phyloP scores from a whole-genome alignment of 371 early-diverging fungal genomes.

The Mucor lusitanicus region DNA sequence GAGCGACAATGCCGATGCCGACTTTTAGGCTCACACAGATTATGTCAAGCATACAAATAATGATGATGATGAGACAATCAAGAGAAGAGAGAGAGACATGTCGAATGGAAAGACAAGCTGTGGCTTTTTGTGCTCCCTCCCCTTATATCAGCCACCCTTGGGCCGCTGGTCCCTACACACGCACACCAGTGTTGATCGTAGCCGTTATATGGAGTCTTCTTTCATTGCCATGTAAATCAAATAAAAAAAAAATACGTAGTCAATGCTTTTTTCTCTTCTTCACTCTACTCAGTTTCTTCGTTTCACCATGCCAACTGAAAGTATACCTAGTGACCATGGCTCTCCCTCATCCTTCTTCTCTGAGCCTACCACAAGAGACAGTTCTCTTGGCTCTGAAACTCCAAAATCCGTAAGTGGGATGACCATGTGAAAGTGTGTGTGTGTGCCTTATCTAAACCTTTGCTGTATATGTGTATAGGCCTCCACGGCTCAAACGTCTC shows the following conservation, averaged over 20 bases:
- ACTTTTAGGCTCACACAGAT: too few species aligned
- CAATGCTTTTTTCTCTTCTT: neutral
- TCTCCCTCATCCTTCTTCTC: neutral
- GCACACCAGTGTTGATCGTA: too few species aligned
- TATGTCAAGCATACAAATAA: too few species aligned
- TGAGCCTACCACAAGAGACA: conserved; percentile 8
- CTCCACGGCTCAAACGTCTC: conserved; percentile 15
- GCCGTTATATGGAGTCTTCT: too few species aligned
- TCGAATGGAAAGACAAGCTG: neutral
- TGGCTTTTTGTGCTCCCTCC: neutral
- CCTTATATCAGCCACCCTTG: too few species aligned
- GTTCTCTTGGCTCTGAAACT: neutral
- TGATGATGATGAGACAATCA: too few species aligned
- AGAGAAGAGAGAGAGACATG: neutral
- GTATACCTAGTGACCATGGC: neutral
- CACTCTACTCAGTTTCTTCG: neutral
- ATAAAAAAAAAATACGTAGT: neutral
- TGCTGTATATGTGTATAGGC: neutral
- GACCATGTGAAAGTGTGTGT: neutral
- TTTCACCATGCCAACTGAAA: neutral
- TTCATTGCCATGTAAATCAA: too few species aligned
- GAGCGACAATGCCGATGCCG: neutral
- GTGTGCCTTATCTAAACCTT: neutral
- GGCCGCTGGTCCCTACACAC: too few species aligned
- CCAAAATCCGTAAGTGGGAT: neutral